These are phyloP conservation scores for Flaveria robusta DNA, from an alignment of 129 eudicot species.

Conservation along the genomic window DNA sequence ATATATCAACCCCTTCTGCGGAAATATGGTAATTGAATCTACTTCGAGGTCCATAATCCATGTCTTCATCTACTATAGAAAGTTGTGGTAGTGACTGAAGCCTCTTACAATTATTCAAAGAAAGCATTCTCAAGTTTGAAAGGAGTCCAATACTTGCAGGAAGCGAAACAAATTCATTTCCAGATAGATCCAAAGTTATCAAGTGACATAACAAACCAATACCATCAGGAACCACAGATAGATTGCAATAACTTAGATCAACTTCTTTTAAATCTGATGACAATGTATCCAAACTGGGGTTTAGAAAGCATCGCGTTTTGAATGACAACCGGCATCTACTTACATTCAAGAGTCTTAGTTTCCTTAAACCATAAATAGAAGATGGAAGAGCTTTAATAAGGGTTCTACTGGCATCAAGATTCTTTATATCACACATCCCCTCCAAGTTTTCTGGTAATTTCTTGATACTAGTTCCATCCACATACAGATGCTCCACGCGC, in stretches of 20 bases:
- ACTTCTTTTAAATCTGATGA: slow-evolving; percentile 1
- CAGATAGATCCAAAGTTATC: slow-evolving; percentile 11
- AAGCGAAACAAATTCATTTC: slow-evolving; percentile 1
- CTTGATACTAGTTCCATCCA: background rate
- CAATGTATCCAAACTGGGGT: background rate
- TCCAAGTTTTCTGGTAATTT: background rate
- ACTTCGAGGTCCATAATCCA: background rate
- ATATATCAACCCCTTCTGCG: background rate
- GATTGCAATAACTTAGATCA: slow-evolving; percentile 1
- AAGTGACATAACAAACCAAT: background rate
- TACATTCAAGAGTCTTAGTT: background rate
- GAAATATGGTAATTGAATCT: background rate
- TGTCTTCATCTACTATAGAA: background rate
- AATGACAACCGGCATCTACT: background rate
- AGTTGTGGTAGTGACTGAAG: background rate
- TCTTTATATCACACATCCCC: background rate
- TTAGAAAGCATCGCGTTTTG: background rate
- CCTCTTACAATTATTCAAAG: background rate
- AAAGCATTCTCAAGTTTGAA: background rate
- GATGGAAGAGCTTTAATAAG: background rate
- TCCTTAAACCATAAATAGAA: background rate
- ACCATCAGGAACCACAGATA: background rate
- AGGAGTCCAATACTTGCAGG: background rate
- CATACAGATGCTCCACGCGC: background rate
- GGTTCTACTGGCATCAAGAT: background rate